Conservation (phyloP, 441 rosid species). For the Erodium trifolium region DNA sequence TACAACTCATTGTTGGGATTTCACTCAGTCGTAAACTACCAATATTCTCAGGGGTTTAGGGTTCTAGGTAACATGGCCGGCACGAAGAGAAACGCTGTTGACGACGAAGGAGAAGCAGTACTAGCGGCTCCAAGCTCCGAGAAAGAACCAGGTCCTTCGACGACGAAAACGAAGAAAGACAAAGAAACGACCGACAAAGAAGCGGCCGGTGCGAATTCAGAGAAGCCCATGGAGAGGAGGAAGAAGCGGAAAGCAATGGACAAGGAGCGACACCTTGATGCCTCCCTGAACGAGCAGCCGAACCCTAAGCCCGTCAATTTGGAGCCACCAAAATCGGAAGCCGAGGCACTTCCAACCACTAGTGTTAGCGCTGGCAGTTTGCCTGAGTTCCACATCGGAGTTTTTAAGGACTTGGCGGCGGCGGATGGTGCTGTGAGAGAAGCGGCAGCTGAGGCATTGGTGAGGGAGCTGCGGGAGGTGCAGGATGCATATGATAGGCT, state of each 20-base stretch:
- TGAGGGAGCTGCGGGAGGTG: conserved; percentile 53
- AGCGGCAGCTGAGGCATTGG: conserved; percentile 57
- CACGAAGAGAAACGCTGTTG: conserved; percentile 44
- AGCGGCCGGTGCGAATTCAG: conserved; percentile 12
- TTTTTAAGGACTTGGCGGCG: conserved; percentile 66
- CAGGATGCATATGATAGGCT: conserved; percentile 57
- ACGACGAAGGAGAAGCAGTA: conserved; percentile 21
- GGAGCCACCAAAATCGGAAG: conserved; percentile 11
- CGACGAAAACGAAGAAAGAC: conserved; percentile 18
- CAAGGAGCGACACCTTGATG: conserved; percentile 45
- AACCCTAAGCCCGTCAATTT: conserved; percentile 21
- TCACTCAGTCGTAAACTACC: no score
- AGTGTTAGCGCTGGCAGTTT: conserved; percentile 18
- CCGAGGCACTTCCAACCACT: conserved; percentile 1
- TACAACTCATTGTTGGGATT: no score
- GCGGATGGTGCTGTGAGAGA: conserved; percentile 48
- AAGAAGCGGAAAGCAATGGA: conserved; percentile 69
- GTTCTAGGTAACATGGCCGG: conserved; percentile 38
- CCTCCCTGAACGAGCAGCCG: conserved; percentile 22
- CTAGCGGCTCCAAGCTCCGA: conserved; percentile 7
- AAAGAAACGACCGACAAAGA: not conserved
- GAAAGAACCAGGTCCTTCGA: not conserved
- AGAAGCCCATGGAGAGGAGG: conserved; percentile 65
- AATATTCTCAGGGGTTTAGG: not conserved
- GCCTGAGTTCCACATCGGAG: conserved; percentile 64